A percentile compares a stretch with the other conserved stretches of the same genome.
phyloP scores from a whole-genome alignment of 2,329 filamentous ascomycete genomes.

The Botrytis galanthina region DNA sequence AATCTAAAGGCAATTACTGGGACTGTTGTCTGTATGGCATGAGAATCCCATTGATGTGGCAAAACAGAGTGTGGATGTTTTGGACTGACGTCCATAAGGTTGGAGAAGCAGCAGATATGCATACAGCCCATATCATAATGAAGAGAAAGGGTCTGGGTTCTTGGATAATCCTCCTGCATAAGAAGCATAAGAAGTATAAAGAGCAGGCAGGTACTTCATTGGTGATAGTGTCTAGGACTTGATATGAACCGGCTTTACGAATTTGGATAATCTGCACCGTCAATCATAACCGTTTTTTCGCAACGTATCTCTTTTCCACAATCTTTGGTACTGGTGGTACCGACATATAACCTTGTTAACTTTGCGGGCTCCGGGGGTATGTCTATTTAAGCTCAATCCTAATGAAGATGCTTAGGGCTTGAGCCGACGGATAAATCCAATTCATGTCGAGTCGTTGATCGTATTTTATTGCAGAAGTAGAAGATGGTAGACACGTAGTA shows the following conservation, averaged over 20 bases:
- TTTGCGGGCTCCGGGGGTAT: not conserved
- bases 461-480: too few relatives aligned
- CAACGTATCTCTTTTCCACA: not conserved
- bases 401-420: not conserved
- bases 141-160: not conserved
- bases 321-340: not conserved
- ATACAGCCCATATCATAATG: not conserved
- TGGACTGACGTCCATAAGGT: not conserved
- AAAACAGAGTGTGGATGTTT: not conserved
- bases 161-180: not conserved
- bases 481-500: not conserved
- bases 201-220: not conserved
- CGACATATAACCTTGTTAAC: not conserved
- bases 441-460: not conserved
- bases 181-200: not conserved
- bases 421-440: not conserved
- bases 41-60: not conserved
- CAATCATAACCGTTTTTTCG: not conserved
- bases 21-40: not conserved
- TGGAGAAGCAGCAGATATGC: not conserved
- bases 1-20: not conserved
- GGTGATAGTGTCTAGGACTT: not conserved
- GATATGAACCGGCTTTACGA: not conserved
- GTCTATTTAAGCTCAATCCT: not conserved
- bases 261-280: not conserved